Evolutionary conservation across 2,329 filamentous ascomycete genomes (phyloP).

Genomic region (Alternaria gaisen): DNA sequence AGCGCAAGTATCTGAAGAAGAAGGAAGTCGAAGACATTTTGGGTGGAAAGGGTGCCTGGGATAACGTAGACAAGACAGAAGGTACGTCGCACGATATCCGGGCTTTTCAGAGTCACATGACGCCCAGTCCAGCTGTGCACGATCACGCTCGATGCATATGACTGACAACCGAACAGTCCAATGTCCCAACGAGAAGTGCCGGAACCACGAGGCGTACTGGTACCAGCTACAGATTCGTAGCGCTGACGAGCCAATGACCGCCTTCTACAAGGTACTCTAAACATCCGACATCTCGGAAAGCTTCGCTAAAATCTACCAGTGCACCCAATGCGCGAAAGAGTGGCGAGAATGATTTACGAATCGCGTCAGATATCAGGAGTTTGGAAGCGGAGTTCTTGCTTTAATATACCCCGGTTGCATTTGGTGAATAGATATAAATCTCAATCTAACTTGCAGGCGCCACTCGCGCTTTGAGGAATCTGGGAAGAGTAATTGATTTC

Average conservation of each 20-base stretch:
- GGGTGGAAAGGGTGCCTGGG: conserved; percentile 87
- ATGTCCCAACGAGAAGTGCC: conserved; percentile 82
- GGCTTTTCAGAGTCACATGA: not conserved
- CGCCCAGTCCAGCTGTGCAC: no score
- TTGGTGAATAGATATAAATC: not conserved
- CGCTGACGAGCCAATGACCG: conserved; percentile 98
- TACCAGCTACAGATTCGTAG: conserved; percentile 97
- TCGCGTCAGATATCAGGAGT: conserved; percentile 16
- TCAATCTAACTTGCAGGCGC: not conserved
- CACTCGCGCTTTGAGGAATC: not conserved
- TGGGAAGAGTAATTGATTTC: not conserved
- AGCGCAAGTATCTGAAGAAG: conserved; percentile 79
- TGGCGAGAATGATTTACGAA: conserved; percentile 52
- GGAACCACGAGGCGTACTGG: conserved; percentile 86
- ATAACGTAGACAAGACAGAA: conserved; percentile 84
- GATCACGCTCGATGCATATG: not conserved
- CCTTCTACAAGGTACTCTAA: conserved; percentile 79
- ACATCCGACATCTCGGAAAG: not conserved
- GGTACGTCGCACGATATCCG: conserved; percentile 50
- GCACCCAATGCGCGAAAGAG: conserved; percentile 55
- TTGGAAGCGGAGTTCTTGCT: conserved; percentile 7
- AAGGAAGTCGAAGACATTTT: conserved; percentile 92
- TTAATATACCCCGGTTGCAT: conserved; percentile 18
- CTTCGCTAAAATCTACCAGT: conserved; percentile 35
- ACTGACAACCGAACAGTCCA: conserved; percentile 63